phyloP scores from a whole-genome alignment of 257 asterid genomes.

The Solanum corneliomulleri region DNA sequence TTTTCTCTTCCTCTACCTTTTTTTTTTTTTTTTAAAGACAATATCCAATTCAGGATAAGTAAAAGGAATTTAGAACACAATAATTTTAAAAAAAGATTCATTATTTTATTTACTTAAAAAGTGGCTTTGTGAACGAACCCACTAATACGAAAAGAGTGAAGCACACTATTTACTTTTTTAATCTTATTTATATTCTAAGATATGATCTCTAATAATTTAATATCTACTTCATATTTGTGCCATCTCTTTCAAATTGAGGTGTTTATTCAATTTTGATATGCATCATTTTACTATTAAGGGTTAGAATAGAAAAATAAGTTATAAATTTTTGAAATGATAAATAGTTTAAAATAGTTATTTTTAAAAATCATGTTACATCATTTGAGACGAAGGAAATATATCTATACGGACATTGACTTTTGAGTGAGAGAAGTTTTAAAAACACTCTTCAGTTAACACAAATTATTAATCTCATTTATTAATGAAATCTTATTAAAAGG shows the following conservation, averaged over 20 bases:
- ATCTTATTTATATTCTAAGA: neutral
- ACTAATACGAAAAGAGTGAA: neutral
- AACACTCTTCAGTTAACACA: accelerated
- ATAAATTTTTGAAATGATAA: neutral
- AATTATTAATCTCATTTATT: no score
- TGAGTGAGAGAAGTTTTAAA: no score
- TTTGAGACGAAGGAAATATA: neutral
- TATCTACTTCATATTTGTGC: neutral
- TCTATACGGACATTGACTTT: neutral
- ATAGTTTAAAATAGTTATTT: neutral
- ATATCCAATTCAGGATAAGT: neutral
- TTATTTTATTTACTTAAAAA: neutral
- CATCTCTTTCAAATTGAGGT: neutral
- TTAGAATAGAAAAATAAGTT: neutral
- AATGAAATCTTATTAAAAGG: no score
- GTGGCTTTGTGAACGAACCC: neutral
- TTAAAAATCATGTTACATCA: neutral
- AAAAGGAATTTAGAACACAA: neutral
- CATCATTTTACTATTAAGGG: neutral
- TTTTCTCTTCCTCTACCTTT: no score
- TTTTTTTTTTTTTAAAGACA: no score
- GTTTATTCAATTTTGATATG: neutral
- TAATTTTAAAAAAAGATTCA: neutral
- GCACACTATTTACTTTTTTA: neutral
- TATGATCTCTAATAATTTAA: neutral